A percentile compares a stretch with the other conserved stretches of the same genome.
phyloP scores from a whole-genome alignment of 2,329 filamentous ascomycete genomes.

The Phoma sp. region DNA sequence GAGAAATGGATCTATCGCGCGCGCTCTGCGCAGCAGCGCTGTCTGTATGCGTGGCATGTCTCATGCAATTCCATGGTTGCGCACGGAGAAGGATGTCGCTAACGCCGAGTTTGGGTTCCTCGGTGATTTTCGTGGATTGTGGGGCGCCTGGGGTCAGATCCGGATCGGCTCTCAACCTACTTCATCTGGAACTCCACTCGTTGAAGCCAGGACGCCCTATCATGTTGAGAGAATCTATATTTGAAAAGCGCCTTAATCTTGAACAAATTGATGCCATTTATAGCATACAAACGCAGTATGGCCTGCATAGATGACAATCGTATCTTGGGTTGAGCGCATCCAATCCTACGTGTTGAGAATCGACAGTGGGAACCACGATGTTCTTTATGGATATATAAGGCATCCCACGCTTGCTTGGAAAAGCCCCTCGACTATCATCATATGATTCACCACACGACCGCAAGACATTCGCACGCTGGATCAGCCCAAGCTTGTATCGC shows the following conservation, averaged over 20 bases:
- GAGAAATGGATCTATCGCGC: slow-evolving; percentile 61
- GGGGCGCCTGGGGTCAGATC: too few species aligned
- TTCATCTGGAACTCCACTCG: too few species aligned
- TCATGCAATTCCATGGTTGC: slow-evolving; percentile 6
- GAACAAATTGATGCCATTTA: too few species aligned
- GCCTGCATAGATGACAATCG: too few species aligned
- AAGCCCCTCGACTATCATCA: background rate
- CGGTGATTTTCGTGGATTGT: background rate
- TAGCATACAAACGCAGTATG: too few species aligned
- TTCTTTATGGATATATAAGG: background rate
- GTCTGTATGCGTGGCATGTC: slow-evolving; percentile 66
- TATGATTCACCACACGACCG: background rate
- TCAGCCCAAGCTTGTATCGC: background rate
- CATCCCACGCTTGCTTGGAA: background rate
- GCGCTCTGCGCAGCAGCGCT: slow-evolving; percentile 62
- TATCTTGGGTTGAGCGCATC: too few species aligned
- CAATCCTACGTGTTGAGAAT: too few species aligned
- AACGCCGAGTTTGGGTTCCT: slow-evolving; percentile 3
- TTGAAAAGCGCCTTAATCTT: too few species aligned
- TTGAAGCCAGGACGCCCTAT: too few species aligned
- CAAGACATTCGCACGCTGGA: background rate
- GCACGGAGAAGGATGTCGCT: slow-evolving; percentile 7
- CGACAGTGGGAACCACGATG: background rate
- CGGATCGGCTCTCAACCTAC: too few species aligned
- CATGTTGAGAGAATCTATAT: too few species aligned